Evolutionary conservation across 345 rosid genomes (phyloP).

Genomic region (Physaria fendleri): DNA sequence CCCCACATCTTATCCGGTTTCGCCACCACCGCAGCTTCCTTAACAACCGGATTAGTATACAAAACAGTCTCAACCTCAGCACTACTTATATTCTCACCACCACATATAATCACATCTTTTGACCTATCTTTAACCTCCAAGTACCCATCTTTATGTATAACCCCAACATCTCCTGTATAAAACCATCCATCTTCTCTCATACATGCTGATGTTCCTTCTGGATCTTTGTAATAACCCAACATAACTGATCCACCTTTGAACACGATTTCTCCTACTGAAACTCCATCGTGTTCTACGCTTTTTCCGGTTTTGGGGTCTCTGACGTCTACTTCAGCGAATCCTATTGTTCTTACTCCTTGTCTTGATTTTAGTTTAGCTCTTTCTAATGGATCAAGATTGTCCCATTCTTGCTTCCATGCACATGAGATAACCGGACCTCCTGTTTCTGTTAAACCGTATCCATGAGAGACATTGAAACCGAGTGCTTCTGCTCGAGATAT

Average conservation of each 20-base stretch:
- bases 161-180: no score
- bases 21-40: conserved; percentile 64
- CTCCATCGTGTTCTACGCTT: conserved; percentile 44
- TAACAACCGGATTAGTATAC: conserved; percentile 48
- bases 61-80: conserved; percentile 51
- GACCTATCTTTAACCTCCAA: no score
- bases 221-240: conserved; percentile 58
- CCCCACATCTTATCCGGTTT: conserved; percentile 56
- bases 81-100: conserved; percentile 60
- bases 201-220: conserved; percentile 34
- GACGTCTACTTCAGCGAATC: conserved; percentile 40
- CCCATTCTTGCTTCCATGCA: conserved; percentile 52
- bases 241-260: conserved; percentile 44
- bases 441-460: conserved; percentile 55
- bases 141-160: no score
- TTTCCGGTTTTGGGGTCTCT: conserved; percentile 33
- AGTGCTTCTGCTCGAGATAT: conserved; percentile 37
- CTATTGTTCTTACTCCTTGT: conserved; percentile 44
- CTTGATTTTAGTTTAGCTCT: conserved; percentile 43
- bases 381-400: conserved; percentile 30
- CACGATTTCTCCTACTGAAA: conserved; percentile 46
- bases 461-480: conserved; percentile 48
- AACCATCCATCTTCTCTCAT: conserved; percentile 43
- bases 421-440: conserved; percentile 46
- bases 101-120: no score